Evolutionary conservation across 192 early-diverging fungal genomes (phyloP).

Genomic region (Gaertneriomyces semiglobifer): DNA sequence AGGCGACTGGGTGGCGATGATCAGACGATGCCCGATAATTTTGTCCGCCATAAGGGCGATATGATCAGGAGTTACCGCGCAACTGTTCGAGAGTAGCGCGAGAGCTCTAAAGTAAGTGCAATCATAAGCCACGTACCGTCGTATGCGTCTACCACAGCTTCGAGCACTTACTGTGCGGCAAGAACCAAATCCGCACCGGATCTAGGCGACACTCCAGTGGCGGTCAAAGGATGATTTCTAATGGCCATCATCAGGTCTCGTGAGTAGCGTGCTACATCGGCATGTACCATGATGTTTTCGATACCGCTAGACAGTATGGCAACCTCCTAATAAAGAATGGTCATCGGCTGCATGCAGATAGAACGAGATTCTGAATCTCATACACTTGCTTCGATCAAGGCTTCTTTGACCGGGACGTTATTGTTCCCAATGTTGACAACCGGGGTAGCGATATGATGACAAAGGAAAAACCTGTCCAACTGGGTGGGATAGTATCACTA

Average conservation of each 20-base stretch:
- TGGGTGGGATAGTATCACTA: neutral
- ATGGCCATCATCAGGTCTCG: constrained; percentile 17
- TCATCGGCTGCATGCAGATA: neutral
- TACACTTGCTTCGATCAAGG: too few species aligned
- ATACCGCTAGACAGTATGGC: neutral
- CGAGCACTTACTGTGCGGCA: constrained; percentile 8
- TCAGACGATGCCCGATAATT: constrained; percentile 20
- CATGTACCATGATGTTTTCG: neutral
- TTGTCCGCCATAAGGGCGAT: constrained; percentile 20
- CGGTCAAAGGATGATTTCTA: constrained; percentile 20
- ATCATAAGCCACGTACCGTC: neutral
- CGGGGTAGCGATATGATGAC: constrained; percentile 3
- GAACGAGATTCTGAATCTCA: neutral
- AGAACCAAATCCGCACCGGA: constrained; percentile 12
- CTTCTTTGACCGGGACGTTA: too few species aligned
- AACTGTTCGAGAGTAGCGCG: constrained; percentile 9
- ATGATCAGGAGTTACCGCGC: constrained; percentile 19
- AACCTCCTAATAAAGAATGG: constrained; percentile 2
- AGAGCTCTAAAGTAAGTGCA: constrained; percentile 10
- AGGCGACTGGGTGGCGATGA: neutral
- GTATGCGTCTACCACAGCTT: neutral
- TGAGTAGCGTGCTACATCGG: constrained; percentile 13
- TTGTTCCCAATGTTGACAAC: too few species aligned
- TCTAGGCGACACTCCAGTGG: constrained; percentile 19
- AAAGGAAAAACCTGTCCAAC: constrained; percentile 25